Evolutionary conservation across 805 yeast species (phyloP), one percentile per base, ranked within the genome.

Genomic region (Barnettozyma wickerhamii): DNA sequence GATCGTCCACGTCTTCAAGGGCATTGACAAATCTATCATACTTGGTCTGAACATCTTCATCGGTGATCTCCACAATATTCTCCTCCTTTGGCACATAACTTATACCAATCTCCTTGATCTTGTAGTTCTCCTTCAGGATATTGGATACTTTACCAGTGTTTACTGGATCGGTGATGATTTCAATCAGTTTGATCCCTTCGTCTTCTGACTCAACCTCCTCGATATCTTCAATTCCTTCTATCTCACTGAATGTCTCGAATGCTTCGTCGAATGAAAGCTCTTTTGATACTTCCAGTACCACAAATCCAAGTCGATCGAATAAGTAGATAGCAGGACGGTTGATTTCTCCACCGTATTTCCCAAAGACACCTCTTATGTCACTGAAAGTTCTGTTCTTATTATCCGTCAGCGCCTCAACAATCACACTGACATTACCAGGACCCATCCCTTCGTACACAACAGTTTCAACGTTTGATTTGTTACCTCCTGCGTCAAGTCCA

Each of bases 381-480:
- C 85, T 82, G 27, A 88, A 74, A 0, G 96, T 81, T 38, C 98
- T 69, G 44, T 84, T 79, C 60, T 84, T 87, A 62, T 88, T 91
- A 58, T 91, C 96, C 0, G 98, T 91, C 36, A 80, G 69, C 1
- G 95, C 90, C 54, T 88, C 95, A 5, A 91, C 79, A 4, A 91
- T 74, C 34, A 89, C 69, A 0, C 96, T 85, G 3, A 86, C 86
- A 3, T 96, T 96, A 2, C 90, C 95, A 0, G 96, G 96, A 0
- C 91, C 97, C 60, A 89, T 69, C 13, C 93, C 95, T 59, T 93
- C 98, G 62, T 90, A 93, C 10, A 75, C 59, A 23, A 81, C 85
- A 10, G 72, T 60, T 42, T 76, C 84, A 43, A 74, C 63, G 21
- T 69, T 66, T 18, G 62, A 56, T 46, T 63, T 69, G 4, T 69